Base-by-base conservation (phyloP, 2,329 filamentous ascomycete genomes). In the Salinomyces thailandicus region DNA sequence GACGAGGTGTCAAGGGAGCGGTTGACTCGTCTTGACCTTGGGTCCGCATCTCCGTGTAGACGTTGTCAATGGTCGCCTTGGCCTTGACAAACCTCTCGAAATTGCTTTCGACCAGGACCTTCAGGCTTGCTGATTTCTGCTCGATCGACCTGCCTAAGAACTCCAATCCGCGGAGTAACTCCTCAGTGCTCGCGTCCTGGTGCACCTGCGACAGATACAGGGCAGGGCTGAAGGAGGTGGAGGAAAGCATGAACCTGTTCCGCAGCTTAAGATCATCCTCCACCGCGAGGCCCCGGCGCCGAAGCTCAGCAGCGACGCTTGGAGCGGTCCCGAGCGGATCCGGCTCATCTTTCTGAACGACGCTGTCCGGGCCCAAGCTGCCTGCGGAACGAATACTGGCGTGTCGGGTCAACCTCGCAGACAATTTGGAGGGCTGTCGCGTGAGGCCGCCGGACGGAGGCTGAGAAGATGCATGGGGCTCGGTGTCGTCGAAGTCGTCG, bases 1-100 rank as follows among this genome's bases (percentile, higher is more conserved):
- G 28, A 13, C 28, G 12, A n/a, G 40, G 32, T 9, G 46, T 42
- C 12, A 33, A 34, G 2, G 46, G 36, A 38, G 37, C 17, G 3
- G 9, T 8, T 9, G 32, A 5, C 13, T 57, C 42, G 34, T 72
- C 62, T 28, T 63, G 61, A 68, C 87, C 70, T 75, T 94, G 72
- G 20, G 72, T 72, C 18, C 73, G 68, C 91, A 98, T 98, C 61
- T 98, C 91, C 44, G 80, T 93, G 63, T 98, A 98, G 35, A 98
- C 91, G 62, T 93, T 93, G 64, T 98, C 91, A 53, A 98, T 96
- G 5, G 89, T 96, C 13, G 89, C 85, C 61, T 98, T 98, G 29
- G 91, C 91, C 45, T 85, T 81, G 38, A 98, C 91, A 65, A 98
- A 98, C 47, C 89, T 81, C 62, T 98, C 93, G 57, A 98, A 98